Conservation (phyloP, 345 rosid species). For the Noccaea caerulescens region DNA sequence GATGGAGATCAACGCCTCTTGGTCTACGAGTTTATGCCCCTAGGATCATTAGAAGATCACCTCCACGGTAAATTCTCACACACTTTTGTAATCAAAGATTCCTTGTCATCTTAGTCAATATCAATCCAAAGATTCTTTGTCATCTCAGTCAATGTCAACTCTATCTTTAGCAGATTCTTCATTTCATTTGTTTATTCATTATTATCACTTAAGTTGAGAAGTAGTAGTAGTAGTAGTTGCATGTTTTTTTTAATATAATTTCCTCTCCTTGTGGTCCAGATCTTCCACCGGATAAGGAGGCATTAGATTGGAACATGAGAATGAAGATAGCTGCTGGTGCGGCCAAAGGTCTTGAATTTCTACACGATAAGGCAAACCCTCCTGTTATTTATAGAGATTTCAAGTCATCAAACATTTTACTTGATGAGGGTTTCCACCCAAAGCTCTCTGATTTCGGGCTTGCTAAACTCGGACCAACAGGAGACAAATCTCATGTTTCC, state of each 20-base stretch:
- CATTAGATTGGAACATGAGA: conserved; percentile 93
- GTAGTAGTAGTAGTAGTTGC: conserved; percentile 31
- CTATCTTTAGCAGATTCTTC: conserved; percentile 32
- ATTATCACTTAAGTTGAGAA: conserved; percentile 16
- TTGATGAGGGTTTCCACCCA: conserved; percentile 89
- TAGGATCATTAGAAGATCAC: conserved; percentile 98
- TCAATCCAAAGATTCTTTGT: conserved; percentile 21
- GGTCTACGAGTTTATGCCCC: conserved; percentile 95
- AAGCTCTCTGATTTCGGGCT: conserved; percentile 98
- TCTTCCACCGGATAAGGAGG: conserved; percentile 91
- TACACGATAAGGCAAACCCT: conserved; percentile 93
- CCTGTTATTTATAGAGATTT: conserved; percentile 97
- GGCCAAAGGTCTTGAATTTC: conserved; percentile 91
- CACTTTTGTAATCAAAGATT: conserved; percentile 9
- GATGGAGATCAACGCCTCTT: conserved; percentile 99
- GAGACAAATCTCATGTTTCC: conserved; percentile 98
- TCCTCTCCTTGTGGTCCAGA: conserved; percentile 46
- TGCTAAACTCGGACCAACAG: conserved; percentile 96
- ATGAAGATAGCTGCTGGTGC: conserved; percentile 99
- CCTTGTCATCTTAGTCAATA: conserved; percentile 31
- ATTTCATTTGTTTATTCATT: conserved; percentile 22
- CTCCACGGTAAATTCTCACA: conserved; percentile 73
- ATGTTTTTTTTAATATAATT: background rate
- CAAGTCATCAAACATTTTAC: conserved; percentile 92
- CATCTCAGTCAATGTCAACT: conserved; percentile 41